A percentile compares a stretch with the other conserved stretches of the same genome.
phyloP scores from a whole-genome alignment of 2,329 filamentous ascomycete genomes.

The Pestalotiopsis sp. region DNA sequence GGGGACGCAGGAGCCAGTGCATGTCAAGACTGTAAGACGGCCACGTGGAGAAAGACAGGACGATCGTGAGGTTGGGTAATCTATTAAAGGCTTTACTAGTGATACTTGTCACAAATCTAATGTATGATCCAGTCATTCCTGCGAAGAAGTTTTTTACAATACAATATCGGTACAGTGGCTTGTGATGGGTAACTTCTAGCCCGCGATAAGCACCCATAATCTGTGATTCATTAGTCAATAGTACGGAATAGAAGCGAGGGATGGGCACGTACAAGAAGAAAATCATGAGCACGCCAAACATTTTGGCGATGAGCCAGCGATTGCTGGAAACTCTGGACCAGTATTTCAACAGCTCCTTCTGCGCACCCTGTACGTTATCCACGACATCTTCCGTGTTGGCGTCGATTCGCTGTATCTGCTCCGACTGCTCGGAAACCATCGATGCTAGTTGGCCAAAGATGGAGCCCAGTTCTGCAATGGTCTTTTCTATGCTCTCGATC shows the following conservation, averaged over 20 bases:
- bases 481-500: conserved; percentile 95
- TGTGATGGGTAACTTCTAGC: conserved; percentile 32
- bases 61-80: not conserved
- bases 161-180: conserved; percentile 21
- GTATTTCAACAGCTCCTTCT: conserved; percentile 94
- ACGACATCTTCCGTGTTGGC: conserved; percentile 98
- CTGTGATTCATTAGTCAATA: conserved; percentile 32
- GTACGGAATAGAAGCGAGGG: not conserved
- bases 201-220: conserved; percentile 69
- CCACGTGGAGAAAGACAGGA: not conserved
- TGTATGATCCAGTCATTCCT: conserved; percentile 5
- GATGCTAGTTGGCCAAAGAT: conserved; percentile 94
- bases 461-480: conserved; percentile 86
- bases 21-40: too few relatives aligned
- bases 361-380: conserved; percentile 96
- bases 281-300: conserved; percentile 91
- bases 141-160: conserved; percentile 25
- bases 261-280: conserved; percentile 67
- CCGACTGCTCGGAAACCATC: conserved; percentile 96
- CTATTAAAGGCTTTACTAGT: not conserved
- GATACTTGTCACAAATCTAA: conserved; percentile 1
- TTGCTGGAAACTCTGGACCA: conserved; percentile 94
- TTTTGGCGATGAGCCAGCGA: conserved; percentile 86
- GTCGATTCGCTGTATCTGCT: conserved; percentile 94
- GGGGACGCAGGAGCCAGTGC: too few relatives aligned